phyloP scores from a whole-genome alignment of 2,329 filamentous ascomycete genomes.

The Apiospora malaysiana region DNA sequence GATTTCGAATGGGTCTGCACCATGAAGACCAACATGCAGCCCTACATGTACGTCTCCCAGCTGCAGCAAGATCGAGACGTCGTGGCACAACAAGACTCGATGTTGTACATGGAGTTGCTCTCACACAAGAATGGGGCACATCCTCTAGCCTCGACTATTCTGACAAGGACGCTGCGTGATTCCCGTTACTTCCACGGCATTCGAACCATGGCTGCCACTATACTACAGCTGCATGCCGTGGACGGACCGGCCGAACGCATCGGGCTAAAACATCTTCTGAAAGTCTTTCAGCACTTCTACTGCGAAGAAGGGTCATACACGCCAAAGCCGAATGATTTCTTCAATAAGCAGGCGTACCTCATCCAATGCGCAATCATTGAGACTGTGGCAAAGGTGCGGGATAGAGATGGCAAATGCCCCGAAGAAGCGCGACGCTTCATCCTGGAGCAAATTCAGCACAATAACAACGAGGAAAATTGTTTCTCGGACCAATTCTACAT shows the following conservation, averaged over 20 bases:
- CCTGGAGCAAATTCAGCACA: conserved; percentile 87
- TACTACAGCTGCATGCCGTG: conserved; percentile 77
- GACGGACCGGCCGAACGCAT: conserved; percentile 68
- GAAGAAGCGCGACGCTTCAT: conserved; percentile 81
- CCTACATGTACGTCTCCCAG: conserved; percentile 98
- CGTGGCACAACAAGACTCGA: conserved; percentile 80
- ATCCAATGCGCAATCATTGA: conserved; percentile 84
- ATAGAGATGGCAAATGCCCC: conserved; percentile 77
- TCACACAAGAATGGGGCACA: conserved; percentile 62
- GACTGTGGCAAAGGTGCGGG: conserved; percentile 79
- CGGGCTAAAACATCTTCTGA: conserved; percentile 83
- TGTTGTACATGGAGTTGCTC: conserved; percentile 73
- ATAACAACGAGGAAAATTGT: conserved; percentile 90
- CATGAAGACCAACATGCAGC: conserved; percentile 80
- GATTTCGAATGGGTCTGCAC: conserved; percentile 98
- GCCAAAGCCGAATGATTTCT: conserved; percentile 89
- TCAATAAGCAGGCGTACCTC: conserved; percentile 82
- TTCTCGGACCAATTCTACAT: conserved; percentile 93
- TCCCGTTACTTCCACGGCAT: conserved; percentile 93
- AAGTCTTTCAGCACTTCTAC: conserved; percentile 86
- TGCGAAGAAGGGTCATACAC: conserved; percentile 80
- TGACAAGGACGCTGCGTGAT: conserved; percentile 89
- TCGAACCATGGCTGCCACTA: conserved; percentile 80
- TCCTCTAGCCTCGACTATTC: conserved; percentile 84
- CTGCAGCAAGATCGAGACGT: conserved; percentile 97